These are phyloP conservation scores for Pseudogymnoascus sp. DNA, from an alignment of 2,329 filamentous ascomycete genomes.

Conservation along the genomic window DNA sequence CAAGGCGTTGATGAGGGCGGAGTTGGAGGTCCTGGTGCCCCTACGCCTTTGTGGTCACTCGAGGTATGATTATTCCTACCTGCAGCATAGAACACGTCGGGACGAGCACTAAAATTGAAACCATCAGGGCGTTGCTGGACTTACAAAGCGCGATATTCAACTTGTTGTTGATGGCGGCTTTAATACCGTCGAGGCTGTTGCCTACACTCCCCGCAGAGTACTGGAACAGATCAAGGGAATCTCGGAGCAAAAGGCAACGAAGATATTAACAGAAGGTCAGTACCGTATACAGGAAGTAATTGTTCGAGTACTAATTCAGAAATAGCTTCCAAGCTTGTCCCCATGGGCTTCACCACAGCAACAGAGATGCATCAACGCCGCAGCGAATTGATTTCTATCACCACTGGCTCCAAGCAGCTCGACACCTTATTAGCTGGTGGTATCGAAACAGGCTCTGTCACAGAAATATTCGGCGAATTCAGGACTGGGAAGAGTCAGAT, in stretches of 20 bases:
- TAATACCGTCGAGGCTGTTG: slow-evolving; percentile 92
- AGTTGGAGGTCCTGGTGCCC: slow-evolving; percentile 80
- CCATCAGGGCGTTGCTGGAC: slow-evolving; percentile 73
- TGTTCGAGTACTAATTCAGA: slow-evolving; percentile 14
- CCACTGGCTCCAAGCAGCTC: slow-evolving; percentile 93
- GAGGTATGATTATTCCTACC: slow-evolving; percentile 54
- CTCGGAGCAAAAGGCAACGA: slow-evolving; percentile 91
- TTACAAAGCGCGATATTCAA: slow-evolving; percentile 95
- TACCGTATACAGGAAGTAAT: slow-evolving; percentile 1
- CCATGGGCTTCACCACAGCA: slow-evolving; percentile 97
- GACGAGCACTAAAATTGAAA: slow-evolving; percentile 7
- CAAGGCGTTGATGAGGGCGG: slow-evolving; percentile 71
- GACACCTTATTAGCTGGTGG: slow-evolving; percentile 92
- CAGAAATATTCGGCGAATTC: slow-evolving; percentile 97
- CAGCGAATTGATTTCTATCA: slow-evolving; percentile 96
- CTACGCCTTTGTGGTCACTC: slow-evolving; percentile 76
- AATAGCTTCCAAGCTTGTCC: slow-evolving; percentile 85
- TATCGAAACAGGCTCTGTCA: slow-evolving; percentile 94
- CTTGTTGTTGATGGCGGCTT: slow-evolving; percentile 85
- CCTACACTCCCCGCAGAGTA: slow-evolving; percentile 77
- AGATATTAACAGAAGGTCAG: slow-evolving; percentile 81
- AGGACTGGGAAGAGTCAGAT: slow-evolving; percentile 98
- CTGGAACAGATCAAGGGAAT: slow-evolving; percentile 97
- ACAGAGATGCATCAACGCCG: slow-evolving; percentile 98
- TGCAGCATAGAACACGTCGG: not conserved